These are phyloP conservation scores for Maudiozyma pseudohumilis DNA, from an alignment of 805 yeast genomes.

Conservation along the genomic window DNA sequence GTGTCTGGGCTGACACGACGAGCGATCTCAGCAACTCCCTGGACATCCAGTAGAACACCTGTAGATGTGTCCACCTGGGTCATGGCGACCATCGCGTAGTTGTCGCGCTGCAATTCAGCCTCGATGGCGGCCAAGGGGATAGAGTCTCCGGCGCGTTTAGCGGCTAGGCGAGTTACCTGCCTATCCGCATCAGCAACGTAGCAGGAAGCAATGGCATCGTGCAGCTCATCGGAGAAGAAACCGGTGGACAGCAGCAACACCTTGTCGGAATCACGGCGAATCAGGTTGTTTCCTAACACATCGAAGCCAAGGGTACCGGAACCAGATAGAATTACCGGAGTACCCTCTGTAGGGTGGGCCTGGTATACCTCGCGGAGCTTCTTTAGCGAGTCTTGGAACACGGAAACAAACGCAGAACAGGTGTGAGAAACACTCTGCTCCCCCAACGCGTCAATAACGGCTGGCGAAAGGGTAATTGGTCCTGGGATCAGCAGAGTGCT, in stretches of 20 bases:
- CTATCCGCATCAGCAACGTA: conserved; percentile 45
- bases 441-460: conserved; percentile 69
- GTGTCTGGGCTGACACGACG: conserved; percentile 66
- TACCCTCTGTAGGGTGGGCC: conserved; percentile 48
- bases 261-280: conserved; percentile 54
- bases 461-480: conserved; percentile 75
- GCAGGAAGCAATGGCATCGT: conserved; percentile 51
- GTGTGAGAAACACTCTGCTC: conserved; percentile 87
- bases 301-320: conserved; percentile 97
- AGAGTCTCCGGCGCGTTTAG: conserved; percentile 64
- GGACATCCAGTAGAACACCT: conserved; percentile 74
- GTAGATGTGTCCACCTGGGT: conserved; percentile 97
- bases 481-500: conserved; percentile 62
- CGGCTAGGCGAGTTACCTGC: conserved; percentile 48
- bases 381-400: conserved; percentile 59
- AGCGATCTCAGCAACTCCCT: conserved; percentile 50
- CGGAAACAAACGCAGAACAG: conserved; percentile 66
- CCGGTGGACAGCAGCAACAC: conserved; percentile 85
- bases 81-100: conserved; percentile 64
- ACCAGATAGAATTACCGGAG: conserved; percentile 76
- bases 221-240: conserved; percentile 75
- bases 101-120: conserved; percentile 39
- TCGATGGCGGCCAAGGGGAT: conserved; percentile 51
- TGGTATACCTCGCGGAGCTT: conserved; percentile 67
- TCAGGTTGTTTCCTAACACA: conserved; percentile 66